Base-by-base conservation (phyloP, 75 land plant genomes). In the Gnetum montanum region DNA sequence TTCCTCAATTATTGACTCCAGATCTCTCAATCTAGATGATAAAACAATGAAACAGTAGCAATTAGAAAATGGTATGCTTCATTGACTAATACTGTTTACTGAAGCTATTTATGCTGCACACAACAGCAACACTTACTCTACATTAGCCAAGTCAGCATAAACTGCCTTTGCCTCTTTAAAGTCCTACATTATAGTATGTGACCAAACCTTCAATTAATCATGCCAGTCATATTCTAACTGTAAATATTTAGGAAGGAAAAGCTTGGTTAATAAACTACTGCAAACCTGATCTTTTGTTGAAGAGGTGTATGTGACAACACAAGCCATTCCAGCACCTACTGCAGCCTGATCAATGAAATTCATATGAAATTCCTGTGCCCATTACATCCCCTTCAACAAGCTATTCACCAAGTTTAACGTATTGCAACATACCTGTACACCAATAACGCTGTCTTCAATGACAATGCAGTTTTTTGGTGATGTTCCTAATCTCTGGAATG, bases 371-470 rank as follows among this genome's bases (percentile, higher is more conserved):
- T n/a, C n/a, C n/a, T n/a, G n/a, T n/a, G n/a, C n/a, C n/a, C n/a
- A n/a, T n/a, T n/a, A n/a, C n/a, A n/a, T n/a, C n/a, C n/a, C n/a
- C n/a, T n/a, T n/a, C n/a, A n/a, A n/a, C n/a, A n/a, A n/a, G n/a
- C n/a, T n/a, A n/a, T n/a, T n/a, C n/a, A n/a, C n/a, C 11, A 33
- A 8, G 28, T 18, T 22, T 19, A 26, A 15, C 11, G 41, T 15
- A n/a, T 23, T n/a, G 25, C 31, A 41, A 43, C 36, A 6, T 54
- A 86, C 96, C 88, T 90, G 90, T 53, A 95, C 70, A n/a, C 99
- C 99, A 47, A 95, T 95, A 11, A 86, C 73, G 54, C 97, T 95
- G 58, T 95, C 99, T 65, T 95, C 97, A 10, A 95, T 75, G 26
- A 95, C 99, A 58, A 95, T 45, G 52, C 97, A 95, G 23, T 86